Base-by-base conservation (phyloP, 345 rosid species). In the Aquilaria malaccensis region DNA sequence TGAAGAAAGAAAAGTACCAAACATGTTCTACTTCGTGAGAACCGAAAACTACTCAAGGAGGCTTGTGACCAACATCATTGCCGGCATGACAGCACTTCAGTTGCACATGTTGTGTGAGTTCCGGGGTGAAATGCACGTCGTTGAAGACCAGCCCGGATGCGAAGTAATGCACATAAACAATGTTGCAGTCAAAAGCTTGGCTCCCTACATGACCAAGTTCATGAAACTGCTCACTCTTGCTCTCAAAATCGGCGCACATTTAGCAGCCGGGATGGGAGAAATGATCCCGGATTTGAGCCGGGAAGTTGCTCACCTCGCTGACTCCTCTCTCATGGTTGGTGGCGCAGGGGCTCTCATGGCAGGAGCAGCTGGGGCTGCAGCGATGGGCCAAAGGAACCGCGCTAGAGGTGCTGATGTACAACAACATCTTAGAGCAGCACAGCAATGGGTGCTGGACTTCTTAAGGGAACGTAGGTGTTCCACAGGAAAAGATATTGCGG, bases 211-310 rank as follows among this genome's bases (percentile, higher is more conserved):
- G 94, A 75, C 83, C 52, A 80, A 73, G 71, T 90, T 94, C 89
- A 85, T 90, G 97, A 90, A 70, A 67, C 70, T 94, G 65, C 33
- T 88, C 33, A 94, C 99, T 12, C 85, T 90, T 72, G 96, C 95
- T 7, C 82, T 90, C 41, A 84, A 86, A 80, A 94, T 90, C 45
- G 99, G 97, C 60, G 96, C 96, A 10, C 93, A 94, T 77, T 79
- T 92, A 66, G 97, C 91, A 32, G 83, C 81, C 43, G 96, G 96
- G 56, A 84, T 89, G 97, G 96, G 98, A 71, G 80, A 81, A 65
- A 64, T 93, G 87, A 93, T 93, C 81, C 97, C 98, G 15, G 96
- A 93, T 73, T 82, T 89, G 70, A 81, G 98, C 81, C 78, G 85
- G 57, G 91, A 84, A 73, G 84, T 85, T 14, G 85, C 94, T 48